Conservation (phyloP, 2,329 filamentous ascomycete genomes). For the Emydomyces testavorans region DNA sequence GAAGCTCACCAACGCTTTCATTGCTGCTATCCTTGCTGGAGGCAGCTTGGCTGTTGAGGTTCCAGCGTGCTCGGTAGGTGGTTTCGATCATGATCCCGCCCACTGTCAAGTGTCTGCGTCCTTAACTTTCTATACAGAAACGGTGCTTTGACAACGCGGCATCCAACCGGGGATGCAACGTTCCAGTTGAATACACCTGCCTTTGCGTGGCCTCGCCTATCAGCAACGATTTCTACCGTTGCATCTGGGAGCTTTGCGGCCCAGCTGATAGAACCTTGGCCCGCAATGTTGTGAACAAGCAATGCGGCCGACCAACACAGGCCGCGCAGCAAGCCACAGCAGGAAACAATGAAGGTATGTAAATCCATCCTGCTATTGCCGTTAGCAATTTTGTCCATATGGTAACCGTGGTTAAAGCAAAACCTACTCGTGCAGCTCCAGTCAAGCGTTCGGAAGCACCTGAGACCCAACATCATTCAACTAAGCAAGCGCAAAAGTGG, state of each 20-base stretch:
- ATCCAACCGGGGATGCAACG: constrained; percentile 9
- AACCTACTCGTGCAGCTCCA: neutral
- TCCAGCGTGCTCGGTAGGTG: constrained; percentile 1
- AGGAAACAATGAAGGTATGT: constrained; percentile 3
- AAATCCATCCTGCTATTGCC: neutral
- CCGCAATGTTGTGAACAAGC: constrained; percentile 2
- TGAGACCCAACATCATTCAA: neutral
- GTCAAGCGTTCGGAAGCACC: too few species aligned
- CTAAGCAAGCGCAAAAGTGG: neutral
- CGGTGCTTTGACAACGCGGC: constrained; percentile 7
- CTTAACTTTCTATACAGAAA: constrained; percentile 1
- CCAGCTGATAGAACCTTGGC: neutral
- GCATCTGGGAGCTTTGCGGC: constrained; percentile 1
- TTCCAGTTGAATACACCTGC: constrained; percentile 8
- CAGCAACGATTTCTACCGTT: constrained; percentile 9
- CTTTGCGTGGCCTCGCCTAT: constrained; percentile 5
- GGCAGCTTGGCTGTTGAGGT: neutral
- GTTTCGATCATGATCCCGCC: neutral
- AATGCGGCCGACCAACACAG: neutral
- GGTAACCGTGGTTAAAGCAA: neutral
- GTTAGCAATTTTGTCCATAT: neutral
- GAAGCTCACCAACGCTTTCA: constrained; percentile 1
- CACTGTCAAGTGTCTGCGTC: neutral
- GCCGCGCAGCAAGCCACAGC: neutral
- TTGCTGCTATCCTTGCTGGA: neutral